A percentile compares a stretch with the other conserved stretches of the same genome.
phyloP scores from a whole-genome alignment of 192 early-diverging fungal species.

The Gryganskiella cystojenkinii region DNA sequence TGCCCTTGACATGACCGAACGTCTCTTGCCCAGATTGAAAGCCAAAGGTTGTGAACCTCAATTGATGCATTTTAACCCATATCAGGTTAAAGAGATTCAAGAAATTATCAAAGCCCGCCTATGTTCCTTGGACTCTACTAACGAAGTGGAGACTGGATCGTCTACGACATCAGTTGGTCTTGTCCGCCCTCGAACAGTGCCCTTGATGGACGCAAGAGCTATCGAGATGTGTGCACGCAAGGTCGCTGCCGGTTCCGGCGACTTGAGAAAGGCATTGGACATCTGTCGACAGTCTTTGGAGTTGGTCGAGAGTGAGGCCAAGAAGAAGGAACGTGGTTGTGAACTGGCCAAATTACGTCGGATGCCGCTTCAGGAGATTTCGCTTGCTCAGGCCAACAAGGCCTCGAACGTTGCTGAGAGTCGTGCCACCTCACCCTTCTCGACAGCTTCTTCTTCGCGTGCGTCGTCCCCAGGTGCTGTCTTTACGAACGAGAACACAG shows the following conservation, averaged over 20 bases:
- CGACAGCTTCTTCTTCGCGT: no score
- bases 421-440: no score
- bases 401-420: background rate
- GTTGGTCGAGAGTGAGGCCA: constrained; percentile 76
- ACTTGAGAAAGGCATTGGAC: constrained; percentile 81
- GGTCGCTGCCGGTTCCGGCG: constrained; percentile 86
- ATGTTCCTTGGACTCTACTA: constrained; percentile 59
- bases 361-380: background rate
- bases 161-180: constrained; percentile 1
- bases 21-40: constrained; percentile 87
- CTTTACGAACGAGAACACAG: constrained; percentile 5
- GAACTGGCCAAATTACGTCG: constrained; percentile 36
- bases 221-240: constrained; percentile 95
- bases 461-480: background rate
- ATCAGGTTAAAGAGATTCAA: constrained; percentile 84
- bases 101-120: constrained; percentile 91
- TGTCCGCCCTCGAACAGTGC: constrained; percentile 6
- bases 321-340: constrained; percentile 54
- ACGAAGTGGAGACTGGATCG: background rate
- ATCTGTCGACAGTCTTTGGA: constrained; percentile 90
- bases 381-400: no score
- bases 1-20: constrained; percentile 89
- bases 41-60: constrained; percentile 85
- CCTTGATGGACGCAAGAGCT: constrained; percentile 85
- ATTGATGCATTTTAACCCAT: constrained; percentile 90